Base-by-base conservation (phyloP, 2,329 filamentous ascomycete species). In the Apiospora marii region DNA sequence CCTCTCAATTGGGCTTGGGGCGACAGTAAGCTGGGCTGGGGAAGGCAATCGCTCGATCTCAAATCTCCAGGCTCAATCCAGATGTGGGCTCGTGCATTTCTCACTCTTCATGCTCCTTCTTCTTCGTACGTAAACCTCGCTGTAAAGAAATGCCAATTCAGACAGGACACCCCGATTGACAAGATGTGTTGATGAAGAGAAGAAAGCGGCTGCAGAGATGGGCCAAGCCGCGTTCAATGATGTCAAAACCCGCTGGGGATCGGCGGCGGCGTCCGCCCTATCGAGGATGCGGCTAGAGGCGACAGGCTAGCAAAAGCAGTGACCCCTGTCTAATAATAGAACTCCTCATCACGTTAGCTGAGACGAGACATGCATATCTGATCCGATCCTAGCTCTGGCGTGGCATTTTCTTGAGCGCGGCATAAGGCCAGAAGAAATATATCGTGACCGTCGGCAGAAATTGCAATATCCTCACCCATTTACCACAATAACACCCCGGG, bases 271-370 rank as follows among this genome's bases (percentile, higher is more conserved):
- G 51, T 51, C n/a, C 49, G 49, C 49, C 49, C 49, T 53, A 53
- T 53, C n/a, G 24, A 53, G 49, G 24, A 53, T 53, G 49, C 49
- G 49, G 49, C 49, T 53, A 53, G 49, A 30, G 30, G 49, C 49
- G 7, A 41, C 24, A 53, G 14, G 49, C 49, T 58, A 58, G 37
- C 37, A 8, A 51, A 51, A 51, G 14, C 24, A 24, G 7, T 51
- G 49, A 51, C 16, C 51, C 51, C 13, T 41, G 24, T 58, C 51
- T 58, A 58, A 58, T 58, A 58, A 58, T 58, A 58, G 51, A 58
- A 41, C 2, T 19, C 51, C 27, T 30, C 4, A 7, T 58, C 51
- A 53, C n/a, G n/a, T 53, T 14, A 27, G 24, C n/a, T 27, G 49
- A 53, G 49, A 53, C 49, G 14, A 53, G n/a, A 53, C n/a, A 14